Evolutionary conservation across 352 stramenopile species (phyloP), one percentile per base, ranked within the genome.

Genomic region (Elongisporangium undulatum): DNA sequence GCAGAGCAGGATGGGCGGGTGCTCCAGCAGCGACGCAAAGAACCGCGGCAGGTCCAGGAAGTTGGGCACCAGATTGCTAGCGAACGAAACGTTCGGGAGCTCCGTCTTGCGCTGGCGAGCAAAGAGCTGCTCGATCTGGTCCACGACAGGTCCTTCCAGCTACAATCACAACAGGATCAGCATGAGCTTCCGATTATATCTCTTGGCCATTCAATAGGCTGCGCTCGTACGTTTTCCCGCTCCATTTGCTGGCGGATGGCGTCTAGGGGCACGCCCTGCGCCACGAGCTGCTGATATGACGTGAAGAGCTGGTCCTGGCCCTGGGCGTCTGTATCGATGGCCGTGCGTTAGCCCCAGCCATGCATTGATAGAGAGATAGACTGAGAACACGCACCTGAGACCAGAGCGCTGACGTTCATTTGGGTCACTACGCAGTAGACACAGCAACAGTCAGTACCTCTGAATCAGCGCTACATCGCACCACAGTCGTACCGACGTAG

Each of bases 211-310:
- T 39, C 4, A 19, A 45, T 52, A 34, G 8, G 24, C 58, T n/a
- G n/a, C 34, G 1, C 9, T 61, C 62, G 52, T 64, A 90, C 78
- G 21, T 91, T 77, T 38, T 91, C 79, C 8, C 81, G 79, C 52
- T 90, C 77, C 41, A 91, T 74, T 49, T 86, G 84, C 59, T 90
- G 79, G 39, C 78, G 72, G 49, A 93, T 87, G 4, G 78, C 74
- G 2, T 85, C 72, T 24, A 93, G 59, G 13, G 84, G 67, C 16
- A 89, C 72, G 3, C 84, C 84, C 29, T 83, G 79, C 4, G 67
- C 54, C 39, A 91, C 54, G 6, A 93, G 66, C 50, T 90, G 71
- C 24, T 88, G 67, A 59, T 91, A 89, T 39, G 69, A 84, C 41
- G 78, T 51, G 52, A 88, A 76, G 8, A 80, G 55, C 26, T 77